Percentiles rank a stretch among this genome's conserved stretches.
Evolutionary conservation across 805 yeast genomes (phyloP).

Genomic region (Starmerella gropengiesseri): DNA sequence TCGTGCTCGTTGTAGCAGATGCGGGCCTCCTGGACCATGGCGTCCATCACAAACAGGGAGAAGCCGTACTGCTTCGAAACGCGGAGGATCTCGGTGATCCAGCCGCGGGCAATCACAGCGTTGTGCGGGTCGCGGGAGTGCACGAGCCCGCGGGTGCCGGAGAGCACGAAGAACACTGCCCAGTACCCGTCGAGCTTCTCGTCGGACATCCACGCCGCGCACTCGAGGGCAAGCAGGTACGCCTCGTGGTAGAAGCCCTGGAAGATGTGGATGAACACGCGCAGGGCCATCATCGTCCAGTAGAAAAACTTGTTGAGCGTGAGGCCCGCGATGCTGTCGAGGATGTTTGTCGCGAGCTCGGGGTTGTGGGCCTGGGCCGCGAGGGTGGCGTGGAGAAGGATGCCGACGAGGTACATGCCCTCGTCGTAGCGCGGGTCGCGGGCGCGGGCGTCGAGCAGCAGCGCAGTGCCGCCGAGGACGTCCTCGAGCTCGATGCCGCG

Average conservation of each 20-base stretch:
- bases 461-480: not conserved
- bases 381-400: not conserved
- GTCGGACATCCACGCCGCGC: not conserved
- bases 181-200: not conserved
- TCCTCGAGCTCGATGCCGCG: constrained; percentile 2
- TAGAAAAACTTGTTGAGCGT: not conserved
- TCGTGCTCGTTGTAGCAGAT: not conserved
- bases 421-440: not conserved
- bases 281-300: not conserved
- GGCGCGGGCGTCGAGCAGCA: not conserved
- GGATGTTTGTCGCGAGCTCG: not conserved
- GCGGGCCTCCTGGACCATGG: constrained; percentile 7
- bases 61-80: not conserved
- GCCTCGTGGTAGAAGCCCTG: not conserved
- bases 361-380: constrained; percentile 4
- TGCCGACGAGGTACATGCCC: not conserved
- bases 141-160: constrained; percentile 2
- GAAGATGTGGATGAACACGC: not conserved
- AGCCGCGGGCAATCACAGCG: constrained; percentile 3
- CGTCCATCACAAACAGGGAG: constrained; percentile 2
- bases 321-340: not conserved
- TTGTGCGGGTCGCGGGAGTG: constrained; percentile 2
- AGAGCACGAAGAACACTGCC: not conserved
- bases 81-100: not conserved
- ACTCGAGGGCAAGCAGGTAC: not conserved